phyloP scores from a whole-genome alignment of 2,329 filamentous ascomycete genomes.

The Tolypocladium nubicola region DNA sequence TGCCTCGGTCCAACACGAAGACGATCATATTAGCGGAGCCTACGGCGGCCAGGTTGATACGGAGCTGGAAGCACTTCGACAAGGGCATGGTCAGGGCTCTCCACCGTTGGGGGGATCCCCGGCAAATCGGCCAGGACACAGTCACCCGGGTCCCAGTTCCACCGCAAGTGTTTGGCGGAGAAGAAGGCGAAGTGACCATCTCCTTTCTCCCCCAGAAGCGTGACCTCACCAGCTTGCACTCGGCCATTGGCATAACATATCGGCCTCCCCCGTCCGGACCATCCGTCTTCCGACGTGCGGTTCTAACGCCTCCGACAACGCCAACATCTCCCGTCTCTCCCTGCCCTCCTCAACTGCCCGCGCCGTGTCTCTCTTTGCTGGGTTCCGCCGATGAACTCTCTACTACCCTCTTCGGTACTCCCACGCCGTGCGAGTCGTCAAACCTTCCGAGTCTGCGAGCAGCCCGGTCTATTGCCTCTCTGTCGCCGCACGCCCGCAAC shows the following conservation, averaged over 20 bases:
- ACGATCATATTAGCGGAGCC: conserved; percentile 58
- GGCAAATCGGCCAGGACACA: conserved; percentile 18
- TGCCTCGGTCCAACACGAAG: conserved; percentile 40
- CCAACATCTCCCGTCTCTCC: conserved; percentile 3
- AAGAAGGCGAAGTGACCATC: conserved; percentile 60
- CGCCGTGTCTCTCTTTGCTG: conserved; percentile 1
- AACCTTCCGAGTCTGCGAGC: conserved; percentile 22
- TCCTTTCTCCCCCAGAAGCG: conserved; percentile 51
- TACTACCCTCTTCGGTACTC: conserved; percentile 13
- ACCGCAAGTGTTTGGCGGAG: conserved; percentile 37
- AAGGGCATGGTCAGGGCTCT: conserved; percentile 33
- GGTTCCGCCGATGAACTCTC: conserved; percentile 1
- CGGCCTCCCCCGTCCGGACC: conserved; percentile 36
- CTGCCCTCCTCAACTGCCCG: conserved; percentile 2
- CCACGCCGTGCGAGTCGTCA: conserved; percentile 26
- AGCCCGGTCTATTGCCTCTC: conserved; percentile 22
- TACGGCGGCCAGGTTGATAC: conserved; percentile 52
- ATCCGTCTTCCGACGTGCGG: conserved; percentile 8
- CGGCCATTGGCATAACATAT: conserved; percentile 64
- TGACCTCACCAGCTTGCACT: conserved; percentile 51
- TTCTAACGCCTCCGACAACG: conserved; percentile 8
- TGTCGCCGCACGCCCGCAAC: conserved; percentile 22
- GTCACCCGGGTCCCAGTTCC: conserved; percentile 41
- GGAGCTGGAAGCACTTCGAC: conserved; percentile 59
- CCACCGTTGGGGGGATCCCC: conserved; percentile 34